Evolutionary conservation across 1,139 yeast genomes (phyloP), one percentile per base, ranked within the genome.

Genomic region (Arxiozyma heterogenica): DNA sequence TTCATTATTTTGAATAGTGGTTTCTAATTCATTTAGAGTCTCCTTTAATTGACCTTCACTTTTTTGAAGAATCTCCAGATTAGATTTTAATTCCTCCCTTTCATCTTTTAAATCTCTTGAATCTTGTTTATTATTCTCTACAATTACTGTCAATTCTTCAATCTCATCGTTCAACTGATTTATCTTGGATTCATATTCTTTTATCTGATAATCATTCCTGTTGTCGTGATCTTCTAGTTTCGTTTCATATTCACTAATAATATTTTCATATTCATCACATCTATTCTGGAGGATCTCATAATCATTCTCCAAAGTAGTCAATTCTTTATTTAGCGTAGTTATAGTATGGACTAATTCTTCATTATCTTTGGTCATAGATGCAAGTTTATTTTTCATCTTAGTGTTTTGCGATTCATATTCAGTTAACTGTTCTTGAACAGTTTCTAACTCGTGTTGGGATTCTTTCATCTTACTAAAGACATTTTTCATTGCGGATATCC

Each of bases 401-500:
- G 72, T 51, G 49, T 73, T 70, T 59, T 68, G 73, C 56, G 67
- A 58, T 59, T 72, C 71, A 58, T 71, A 72, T 49, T 71, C 73
- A 17, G 59, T 58, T 15, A 74, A 54, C 54, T 71, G 71, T 22
- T 74, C 80, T 60, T 80, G 82, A 0, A 83, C 73, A 45, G 73
- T 74, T 51, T 83, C 85, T 44, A 90, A 73, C 60, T 89, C 95
- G 11, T 76, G 75, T 59, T 93, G 86, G 0, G 94, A 76, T 57
- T 81, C 83, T 64, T 85, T 85, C 89, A 85, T 84, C 61, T 85
- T 84, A 54, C 77, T 78, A 66, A 86, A 86, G 1, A 85, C 78
- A 0, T 86, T 73, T 64, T 87, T 89, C 87, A 93, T 89, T 2
- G 87, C 82, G 1, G 95, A 81, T 39, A 93, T 74, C 65, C 87